A percentile compares a stretch with the other conserved stretches of the same genome.
phyloP scores from a whole-genome alignment of 1,139 yeast species.

The Suhomyces kunorum region DNA sequence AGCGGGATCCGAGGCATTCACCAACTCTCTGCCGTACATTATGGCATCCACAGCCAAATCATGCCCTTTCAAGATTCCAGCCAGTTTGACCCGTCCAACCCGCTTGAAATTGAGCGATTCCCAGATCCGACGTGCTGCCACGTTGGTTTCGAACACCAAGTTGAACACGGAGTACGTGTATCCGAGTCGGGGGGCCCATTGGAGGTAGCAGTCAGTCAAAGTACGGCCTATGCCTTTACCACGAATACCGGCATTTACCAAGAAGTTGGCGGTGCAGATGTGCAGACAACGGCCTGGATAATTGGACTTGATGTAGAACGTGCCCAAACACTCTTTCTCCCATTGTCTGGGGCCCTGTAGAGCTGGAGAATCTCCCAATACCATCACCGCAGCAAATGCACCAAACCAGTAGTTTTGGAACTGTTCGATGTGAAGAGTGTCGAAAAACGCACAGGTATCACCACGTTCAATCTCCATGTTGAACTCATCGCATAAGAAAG shows the following conservation, averaged over 20 bases:
- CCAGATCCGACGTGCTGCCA: slow-evolving; percentile 76
- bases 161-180: slow-evolving; percentile 84
- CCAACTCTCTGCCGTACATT: slow-evolving; percentile 62
- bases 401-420: slow-evolving; percentile 87
- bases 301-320: slow-evolving; percentile 80
- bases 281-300: slow-evolving; percentile 93
- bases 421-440: slow-evolving; percentile 68
- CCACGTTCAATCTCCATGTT: slow-evolving; percentile 92
- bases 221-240: slow-evolving; percentile 93
- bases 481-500: slow-evolving; percentile 85
- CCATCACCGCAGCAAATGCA: slow-evolving; percentile 83
- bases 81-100: slow-evolving; percentile 77
- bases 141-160: slow-evolving; percentile 84
- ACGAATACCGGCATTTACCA: slow-evolving; percentile 89
- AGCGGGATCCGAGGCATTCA: slow-evolving; percentile 50
- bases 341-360: slow-evolving; percentile 67
- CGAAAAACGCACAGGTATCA: slow-evolving; percentile 82
- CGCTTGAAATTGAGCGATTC: slow-evolving; percentile 77
- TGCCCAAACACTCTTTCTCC: slow-evolving; percentile 89
- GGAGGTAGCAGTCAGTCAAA: slow-evolving; percentile 76
- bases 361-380: slow-evolving; percentile 68
- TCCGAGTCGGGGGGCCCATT: slow-evolving; percentile 90
- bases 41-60: slow-evolving; percentile 81
- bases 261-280: slow-evolving; percentile 85
- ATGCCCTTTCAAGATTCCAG: slow-evolving; percentile 83